Base-by-base conservation (phyloP, 805 yeast species). In the Yamadazyma takamatsuzukensis region DNA sequence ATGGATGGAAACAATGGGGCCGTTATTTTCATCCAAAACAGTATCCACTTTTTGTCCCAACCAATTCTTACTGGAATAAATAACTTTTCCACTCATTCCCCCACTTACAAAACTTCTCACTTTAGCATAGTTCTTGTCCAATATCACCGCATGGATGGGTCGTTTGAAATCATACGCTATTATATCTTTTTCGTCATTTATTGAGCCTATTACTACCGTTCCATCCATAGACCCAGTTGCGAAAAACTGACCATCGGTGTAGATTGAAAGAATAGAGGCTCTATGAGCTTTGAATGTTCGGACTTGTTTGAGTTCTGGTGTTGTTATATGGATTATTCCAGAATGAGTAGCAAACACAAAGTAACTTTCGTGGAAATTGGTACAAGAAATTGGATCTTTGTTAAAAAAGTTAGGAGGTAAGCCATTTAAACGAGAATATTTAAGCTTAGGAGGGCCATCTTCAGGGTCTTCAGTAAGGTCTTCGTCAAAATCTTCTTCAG, bases 191-290 rank as follows among this genome's bases (percentile, higher is more conserved):
- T 74, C 75, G 41, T 81, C 83, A 2, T 43, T 37, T 1, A 85
- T 61, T 2, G 88, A 74, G 0, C 96, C 93, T 4, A 87, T 74
- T 2, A 87, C 87, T 0, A 90, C 83, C 0, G 95, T 83, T 0
- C 98, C 98, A 53, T 93, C 98, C 65, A 90, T 80, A 0, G 97
- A 87, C 0, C 89, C 96, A 0, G 95, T 80, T 0, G 93, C 94
- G 39, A 93, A 76, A 48, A 71, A 77, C 6, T 58, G 58, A 0
- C 94, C 93, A 49, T 86, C 94, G 2, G 83, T 70, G 33, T 79
- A 75, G 0, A 87, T 68, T 0, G 86, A 75, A 25, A 89, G 59
- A 2, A 93, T 74, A 0, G 96, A 86, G 0, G 97, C 88, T 29
- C 85, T 69, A 49, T 94, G 96, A 1, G 90, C 88, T 45, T 86